Evolutionary conservation across 73 alveolate species (phyloP), one percentile per base, ranked within the genome.

Genomic region (Diophrys appendiculata): DNA sequence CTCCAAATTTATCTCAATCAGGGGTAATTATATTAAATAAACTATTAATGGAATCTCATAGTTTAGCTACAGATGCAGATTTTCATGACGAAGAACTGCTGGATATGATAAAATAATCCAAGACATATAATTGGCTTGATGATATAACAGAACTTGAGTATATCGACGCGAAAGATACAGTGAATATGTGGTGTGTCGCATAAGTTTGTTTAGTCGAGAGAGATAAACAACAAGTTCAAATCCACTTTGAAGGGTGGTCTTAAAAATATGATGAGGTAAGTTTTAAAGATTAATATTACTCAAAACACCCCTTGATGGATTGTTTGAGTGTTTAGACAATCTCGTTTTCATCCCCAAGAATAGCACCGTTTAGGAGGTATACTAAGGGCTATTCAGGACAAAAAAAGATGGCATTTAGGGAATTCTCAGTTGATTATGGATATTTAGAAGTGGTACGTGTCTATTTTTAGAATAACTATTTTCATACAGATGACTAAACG

Each of bases 241-340:
- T 85, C 22, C 90, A 73, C 71, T 89, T 83, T 53, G 95, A 89
- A 14, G 95, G 95, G 11, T 89, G 95, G 93, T 25, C 88, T 26
- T 68, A 25, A 14, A 77, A 80, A 65, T 89, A 83, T 65, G 93
- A 85, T 31, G 89, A 77, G 76, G 88, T 79, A 79, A 34, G 88
- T 14, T n/a, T n/a, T n/a, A n/a, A n/a, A n/a, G n/a, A n/a, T n/a
- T n/a, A 69, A 65, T 1, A 76, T 64, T 31, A 8, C 30, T 71
- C 0, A 25, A 8, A 13, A 52, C 23, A 35, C 33, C 29, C 65
- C 70, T 24, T 25, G 33, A 30, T 27, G 73, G 22, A n/a, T 83
- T 27, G 52, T 64, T 43, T 31, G 35, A 65, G 31, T 22, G 5
- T 18, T 11, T 43, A 43, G 67, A 34, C 71, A 1, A 1, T 23